Conservation (phyloP, 2,329 filamentous ascomycete genomes). For the Calycina marina region DNA sequence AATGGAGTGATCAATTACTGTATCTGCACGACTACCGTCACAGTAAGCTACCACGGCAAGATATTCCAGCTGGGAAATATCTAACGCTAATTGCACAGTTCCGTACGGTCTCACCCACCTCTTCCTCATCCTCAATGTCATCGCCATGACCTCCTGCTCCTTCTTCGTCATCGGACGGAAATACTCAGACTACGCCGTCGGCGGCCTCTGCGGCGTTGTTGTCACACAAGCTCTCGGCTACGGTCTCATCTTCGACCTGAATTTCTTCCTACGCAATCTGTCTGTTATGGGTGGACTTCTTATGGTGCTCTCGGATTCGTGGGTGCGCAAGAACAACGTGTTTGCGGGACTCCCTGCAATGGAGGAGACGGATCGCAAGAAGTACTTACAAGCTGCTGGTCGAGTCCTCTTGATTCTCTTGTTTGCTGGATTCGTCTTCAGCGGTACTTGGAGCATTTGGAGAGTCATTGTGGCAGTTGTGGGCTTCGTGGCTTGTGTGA, state of each 20-base stretch:
- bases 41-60: conserved; percentile 41
- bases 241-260: conserved; percentile 95
- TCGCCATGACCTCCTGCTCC: conserved; percentile 76
- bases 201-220: conserved; percentile 79
- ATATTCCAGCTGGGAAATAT: background rate
- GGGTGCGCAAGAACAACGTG: conserved; percentile 94
- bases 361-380: conserved; percentile 99
- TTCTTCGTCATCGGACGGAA: conserved; percentile 80
- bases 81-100: conserved; percentile 38
- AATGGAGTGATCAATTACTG: conserved; percentile 89
- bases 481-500: conserved; percentile 82
- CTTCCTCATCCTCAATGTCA: conserved; percentile 81
- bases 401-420: conserved; percentile 94
- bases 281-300: conserved; percentile 93
- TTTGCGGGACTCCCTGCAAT: conserved; percentile 87
- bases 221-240: conserved; percentile 91
- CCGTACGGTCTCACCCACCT: conserved; percentile 77
- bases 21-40: conserved; percentile 87
- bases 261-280: conserved; percentile 98
- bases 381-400: conserved; percentile 98
- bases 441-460: conserved; percentile 83
- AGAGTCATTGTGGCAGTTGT: conserved; percentile 72
- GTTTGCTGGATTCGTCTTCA: conserved; percentile 92
- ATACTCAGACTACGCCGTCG: conserved; percentile 85
- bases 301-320: conserved; percentile 96